phyloP scores from a whole-genome alignment of 2,329 filamentous ascomycete species.

The Fusarium hostae region DNA sequence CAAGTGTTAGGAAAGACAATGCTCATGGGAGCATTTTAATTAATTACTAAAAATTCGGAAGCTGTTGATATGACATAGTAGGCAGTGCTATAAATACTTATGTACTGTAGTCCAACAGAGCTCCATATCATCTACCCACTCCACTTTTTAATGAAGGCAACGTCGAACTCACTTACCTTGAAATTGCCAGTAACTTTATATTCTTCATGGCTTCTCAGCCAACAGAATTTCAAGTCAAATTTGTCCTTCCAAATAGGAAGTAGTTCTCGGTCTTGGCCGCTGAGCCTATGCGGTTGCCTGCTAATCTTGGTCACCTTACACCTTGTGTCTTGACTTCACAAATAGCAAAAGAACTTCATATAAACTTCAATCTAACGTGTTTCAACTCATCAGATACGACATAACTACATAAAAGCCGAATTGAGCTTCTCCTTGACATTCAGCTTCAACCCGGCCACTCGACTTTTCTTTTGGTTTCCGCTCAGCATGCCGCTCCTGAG shows the following conservation, averaged over 20 bases:
- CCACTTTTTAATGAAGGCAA: neutral
- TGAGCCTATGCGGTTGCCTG: neutral
- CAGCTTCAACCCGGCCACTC: conserved; percentile 52
- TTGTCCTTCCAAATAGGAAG: neutral
- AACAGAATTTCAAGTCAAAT: neutral
- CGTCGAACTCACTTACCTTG: neutral
- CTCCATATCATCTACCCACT: neutral
- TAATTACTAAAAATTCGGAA: neutral
- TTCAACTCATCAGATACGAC: conserved; percentile 56
- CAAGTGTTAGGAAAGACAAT: neutral
- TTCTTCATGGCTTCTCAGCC: neutral
- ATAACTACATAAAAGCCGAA: conserved; percentile 57
- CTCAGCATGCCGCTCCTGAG: conserved; percentile 46
- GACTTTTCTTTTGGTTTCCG: conserved; percentile 49
- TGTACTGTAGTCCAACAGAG: neutral
- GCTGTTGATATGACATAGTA: neutral
- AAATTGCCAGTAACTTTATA: neutral
- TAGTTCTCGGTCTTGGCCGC: neutral
- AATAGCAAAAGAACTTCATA: neutral
- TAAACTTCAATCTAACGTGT: conserved; percentile 50
- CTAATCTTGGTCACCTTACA: neutral
- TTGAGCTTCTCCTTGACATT: conserved; percentile 52
- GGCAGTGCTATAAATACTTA: too few species aligned
- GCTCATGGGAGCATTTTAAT: neutral
- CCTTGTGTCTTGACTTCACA: neutral